Evolutionary conservation across 2,329 filamentous ascomycete species (phyloP), one percentile per base, ranked within the genome.

Genomic region (Ascochyta pisi): DNA sequence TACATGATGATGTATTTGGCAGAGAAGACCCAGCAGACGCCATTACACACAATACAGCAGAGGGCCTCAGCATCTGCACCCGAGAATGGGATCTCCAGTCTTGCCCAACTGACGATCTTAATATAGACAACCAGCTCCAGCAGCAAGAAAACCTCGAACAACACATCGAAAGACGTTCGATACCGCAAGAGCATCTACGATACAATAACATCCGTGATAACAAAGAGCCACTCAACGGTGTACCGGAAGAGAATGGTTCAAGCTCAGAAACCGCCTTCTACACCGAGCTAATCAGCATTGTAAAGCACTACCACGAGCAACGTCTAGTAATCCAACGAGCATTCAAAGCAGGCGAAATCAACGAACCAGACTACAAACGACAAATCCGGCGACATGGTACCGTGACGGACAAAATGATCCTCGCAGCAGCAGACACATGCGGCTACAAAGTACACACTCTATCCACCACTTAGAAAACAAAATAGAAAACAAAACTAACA

Each of bases 251-350:
- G 22, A 12, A 44, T n/a, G 12, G 26, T 15, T 12, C 26, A 6
- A 50, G n/a, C 8, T 15, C 53, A 3, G 53, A 56, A 13, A 44
- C 37, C 6, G 23, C 31, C 5, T 56, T 56, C 26, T 56, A 48
- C 13, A 19, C 37, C 2, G 22, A 43, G 8, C 27, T 56, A n/a
- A 34, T 51, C n/a, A 26, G 31, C 6, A 43, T 51, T 4, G 38
- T 51, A 5, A 27, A 35, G 10, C 19, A 39, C 24, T 47, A 56
- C 33, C 24, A 51, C 19, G 42, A 56, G 19, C 42, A 48, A 13
- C 38, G 41, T 1, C 8, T 13, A 7, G 33, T 48, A 3, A 2
- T 47, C 26, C 31, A 43, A 3, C 19, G 38, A 43, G 47, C 53
- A 1, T 43, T 44, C 16, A 46, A 47, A 13, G 42, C 37, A 22